Percentiles rank a stretch among this genome's conserved stretches.
These are phyloP conservation scores for Penicillium sclerotiorum DNA, from an alignment of 2,329 filamentous ascomycete genomes.

Conservation along the genomic window DNA sequence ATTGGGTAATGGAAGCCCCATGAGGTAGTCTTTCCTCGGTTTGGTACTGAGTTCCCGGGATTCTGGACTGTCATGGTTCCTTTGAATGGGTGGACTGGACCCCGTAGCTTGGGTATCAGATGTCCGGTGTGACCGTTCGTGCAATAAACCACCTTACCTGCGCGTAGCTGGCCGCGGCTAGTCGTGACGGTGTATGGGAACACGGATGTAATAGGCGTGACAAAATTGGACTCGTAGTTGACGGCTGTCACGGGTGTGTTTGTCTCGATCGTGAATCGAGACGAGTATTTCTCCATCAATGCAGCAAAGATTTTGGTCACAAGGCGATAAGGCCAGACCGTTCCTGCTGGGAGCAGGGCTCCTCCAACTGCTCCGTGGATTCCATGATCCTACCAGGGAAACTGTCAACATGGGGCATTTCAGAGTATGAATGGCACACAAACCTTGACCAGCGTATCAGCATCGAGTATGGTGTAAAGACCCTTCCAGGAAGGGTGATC, in stretches of 20 bases:
- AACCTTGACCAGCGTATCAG: slow-evolving; percentile 16
- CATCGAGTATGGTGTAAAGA: slow-evolving; percentile 27
- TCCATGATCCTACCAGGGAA: slow-evolving; percentile 18
- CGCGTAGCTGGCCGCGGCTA: slow-evolving; percentile 38
- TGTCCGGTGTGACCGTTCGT: slow-evolving; percentile 49
- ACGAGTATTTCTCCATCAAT: slow-evolving; percentile 26
- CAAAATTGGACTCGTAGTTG: slow-evolving; percentile 9
- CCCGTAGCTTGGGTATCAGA: slow-evolving; percentile 44
- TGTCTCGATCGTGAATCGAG: slow-evolving; percentile 34
- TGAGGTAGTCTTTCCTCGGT: slow-evolving; percentile 24
- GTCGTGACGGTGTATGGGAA: slow-evolving; percentile 39
- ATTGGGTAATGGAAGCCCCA: slow-evolving; percentile 36
- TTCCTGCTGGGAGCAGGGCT: slow-evolving; percentile 33
- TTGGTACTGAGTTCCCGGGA: slow-evolving; percentile 22
- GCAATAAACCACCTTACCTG: slow-evolving; percentile 44
- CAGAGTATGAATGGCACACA: background rate
- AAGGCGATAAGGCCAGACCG: slow-evolving; percentile 42
- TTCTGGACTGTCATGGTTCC: slow-evolving; percentile 50
- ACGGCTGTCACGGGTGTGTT: slow-evolving; percentile 33
- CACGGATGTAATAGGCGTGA: slow-evolving; percentile 3
- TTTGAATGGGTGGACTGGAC: slow-evolving; percentile 42
- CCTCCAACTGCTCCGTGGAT: slow-evolving; percentile 27
- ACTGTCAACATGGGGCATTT: background rate
- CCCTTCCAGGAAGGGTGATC: slow-evolving; percentile 28
- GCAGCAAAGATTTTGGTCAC: slow-evolving; percentile 31